phyloP scores from a whole-genome alignment of 306 rosid genomes.

The Ormosia emarginata region DNA sequence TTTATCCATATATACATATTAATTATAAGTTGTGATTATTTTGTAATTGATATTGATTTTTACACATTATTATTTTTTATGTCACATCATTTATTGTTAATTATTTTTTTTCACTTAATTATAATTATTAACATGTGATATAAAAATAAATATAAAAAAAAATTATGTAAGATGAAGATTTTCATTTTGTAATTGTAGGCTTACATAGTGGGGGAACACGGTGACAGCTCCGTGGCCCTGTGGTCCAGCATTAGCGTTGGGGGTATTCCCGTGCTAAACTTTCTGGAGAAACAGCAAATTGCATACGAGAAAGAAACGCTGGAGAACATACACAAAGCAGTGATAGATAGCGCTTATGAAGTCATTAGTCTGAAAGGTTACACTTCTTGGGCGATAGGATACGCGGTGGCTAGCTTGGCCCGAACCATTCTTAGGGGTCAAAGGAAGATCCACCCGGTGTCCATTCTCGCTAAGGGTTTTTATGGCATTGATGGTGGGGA shows the following conservation, averaged over 20 bases:
- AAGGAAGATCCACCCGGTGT: slow-evolving; percentile 78
- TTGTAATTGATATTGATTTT: too few relatives aligned
- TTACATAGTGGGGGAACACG: slow-evolving; percentile 90
- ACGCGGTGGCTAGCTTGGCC: slow-evolving; percentile 69
- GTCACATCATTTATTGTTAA: too few relatives aligned
- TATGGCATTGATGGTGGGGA: slow-evolving; percentile 65
- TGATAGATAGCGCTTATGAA: slow-evolving; percentile 67
- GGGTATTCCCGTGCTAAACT: slow-evolving; percentile 83
- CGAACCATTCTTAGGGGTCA: slow-evolving; percentile 67
- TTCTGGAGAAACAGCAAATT: slow-evolving; percentile 61
- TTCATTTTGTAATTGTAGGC: slow-evolving; percentile 50
- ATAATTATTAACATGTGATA: too few relatives aligned
- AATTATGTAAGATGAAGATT: too few relatives aligned
- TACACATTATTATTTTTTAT: too few relatives aligned
- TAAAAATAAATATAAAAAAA: too few relatives aligned
- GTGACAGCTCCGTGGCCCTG: slow-evolving; percentile 93
- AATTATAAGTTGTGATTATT: too few relatives aligned
- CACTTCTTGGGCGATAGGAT: slow-evolving; percentile 96
- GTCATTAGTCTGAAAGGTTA: slow-evolving; percentile 83
- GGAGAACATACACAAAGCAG: slow-evolving; percentile 71
- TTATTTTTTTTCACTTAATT: too few relatives aligned
- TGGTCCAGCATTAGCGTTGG: slow-evolving; percentile 97
- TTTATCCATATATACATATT: too few relatives aligned
- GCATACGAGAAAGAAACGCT: slow-evolving; percentile 67
- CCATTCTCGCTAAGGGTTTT: slow-evolving; percentile 74